These are phyloP conservation scores for Penicillium sp. DNA, from an alignment of 2,329 filamentous ascomycete genomes.

Conservation along the genomic window DNA sequence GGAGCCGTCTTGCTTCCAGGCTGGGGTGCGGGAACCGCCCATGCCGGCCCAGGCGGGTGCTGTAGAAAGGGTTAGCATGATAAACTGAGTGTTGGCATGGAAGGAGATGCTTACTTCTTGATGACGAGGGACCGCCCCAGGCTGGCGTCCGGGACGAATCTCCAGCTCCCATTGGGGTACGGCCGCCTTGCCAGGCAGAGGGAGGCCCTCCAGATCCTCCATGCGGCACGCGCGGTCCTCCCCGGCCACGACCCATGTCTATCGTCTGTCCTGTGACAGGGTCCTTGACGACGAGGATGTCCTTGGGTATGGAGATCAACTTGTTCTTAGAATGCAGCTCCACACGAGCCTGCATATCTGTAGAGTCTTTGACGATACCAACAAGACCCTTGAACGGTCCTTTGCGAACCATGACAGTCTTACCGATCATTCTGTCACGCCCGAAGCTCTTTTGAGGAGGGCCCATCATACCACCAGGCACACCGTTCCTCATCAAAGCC, in stretches of 20 bases:
- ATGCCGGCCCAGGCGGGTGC: constrained; percentile 38
- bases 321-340: too few relatives aligned
- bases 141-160: constrained; percentile 63
- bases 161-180: constrained; percentile 57
- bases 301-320: too few relatives aligned
- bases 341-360: too few relatives aligned
- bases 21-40: constrained; percentile 43
- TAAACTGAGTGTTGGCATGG: constrained; percentile 1
- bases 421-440: constrained; percentile 75
- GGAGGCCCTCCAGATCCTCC: constrained; percentile 8
- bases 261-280: too few relatives aligned
- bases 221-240: too few relatives aligned
- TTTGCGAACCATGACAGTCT: constrained; percentile 79
- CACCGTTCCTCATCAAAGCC: too few relatives aligned
- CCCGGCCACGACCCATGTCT: constrained; percentile 53
- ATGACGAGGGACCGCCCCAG: constrained; percentile 55
- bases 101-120: constrained; percentile 57
- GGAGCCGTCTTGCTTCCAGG: constrained; percentile 51
- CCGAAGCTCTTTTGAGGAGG: constrained; percentile 68
- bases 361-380: constrained; percentile 90
- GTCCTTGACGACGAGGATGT: too few relatives aligned
- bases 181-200: too few relatives aligned
- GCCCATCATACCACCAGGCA: too few relatives aligned
- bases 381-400: constrained; percentile 86
- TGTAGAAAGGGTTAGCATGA: constrained; percentile 19